Percentiles rank a stretch among this genome's conserved stretches.
Conservation (phyloP, 306 rosid genomes). For the Rosa lucieae region DNA sequence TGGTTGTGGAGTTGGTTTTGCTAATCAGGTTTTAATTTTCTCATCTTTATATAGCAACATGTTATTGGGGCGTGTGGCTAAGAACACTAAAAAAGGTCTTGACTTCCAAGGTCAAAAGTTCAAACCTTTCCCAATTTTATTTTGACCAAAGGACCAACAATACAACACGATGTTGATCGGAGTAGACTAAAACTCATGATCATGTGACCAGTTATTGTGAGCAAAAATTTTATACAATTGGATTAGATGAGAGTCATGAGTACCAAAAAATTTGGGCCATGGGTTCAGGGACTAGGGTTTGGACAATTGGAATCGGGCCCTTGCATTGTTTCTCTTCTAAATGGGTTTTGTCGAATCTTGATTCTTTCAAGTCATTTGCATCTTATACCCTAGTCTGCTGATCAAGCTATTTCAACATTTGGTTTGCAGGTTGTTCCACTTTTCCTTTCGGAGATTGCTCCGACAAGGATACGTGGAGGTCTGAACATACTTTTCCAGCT, state of each 20-base stretch:
- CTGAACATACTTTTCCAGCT: slow-evolving; percentile 66
- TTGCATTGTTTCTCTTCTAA: background rate
- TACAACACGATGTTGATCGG: too few relatives aligned
- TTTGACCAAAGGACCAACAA: background rate
- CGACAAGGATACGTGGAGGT: slow-evolving; percentile 71
- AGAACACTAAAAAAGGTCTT: background rate
- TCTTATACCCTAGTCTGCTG: background rate
- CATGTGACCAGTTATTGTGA: too few relatives aligned
- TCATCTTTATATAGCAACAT: background rate
- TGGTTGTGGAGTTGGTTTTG: slow-evolving; percentile 77
- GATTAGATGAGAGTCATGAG: background rate
- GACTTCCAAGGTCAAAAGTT: background rate
- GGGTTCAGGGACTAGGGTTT: background rate
- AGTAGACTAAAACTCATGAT: too few relatives aligned
- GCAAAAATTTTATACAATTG: background rate
- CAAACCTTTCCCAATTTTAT: background rate
- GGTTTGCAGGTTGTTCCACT: slow-evolving; percentile 55
- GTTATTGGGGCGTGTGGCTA: background rate
- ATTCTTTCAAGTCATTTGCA: background rate
- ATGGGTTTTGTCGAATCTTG: background rate
- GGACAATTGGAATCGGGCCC: background rate
- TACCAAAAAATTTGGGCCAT: background rate
- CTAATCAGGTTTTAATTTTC: slow-evolving; percentile 47
- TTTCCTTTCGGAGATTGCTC: slow-evolving; percentile 69
- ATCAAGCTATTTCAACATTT: background rate